phyloP scores from a whole-genome alignment of 2,329 filamentous ascomycete genomes.

The Saccharata proteae region DNA sequence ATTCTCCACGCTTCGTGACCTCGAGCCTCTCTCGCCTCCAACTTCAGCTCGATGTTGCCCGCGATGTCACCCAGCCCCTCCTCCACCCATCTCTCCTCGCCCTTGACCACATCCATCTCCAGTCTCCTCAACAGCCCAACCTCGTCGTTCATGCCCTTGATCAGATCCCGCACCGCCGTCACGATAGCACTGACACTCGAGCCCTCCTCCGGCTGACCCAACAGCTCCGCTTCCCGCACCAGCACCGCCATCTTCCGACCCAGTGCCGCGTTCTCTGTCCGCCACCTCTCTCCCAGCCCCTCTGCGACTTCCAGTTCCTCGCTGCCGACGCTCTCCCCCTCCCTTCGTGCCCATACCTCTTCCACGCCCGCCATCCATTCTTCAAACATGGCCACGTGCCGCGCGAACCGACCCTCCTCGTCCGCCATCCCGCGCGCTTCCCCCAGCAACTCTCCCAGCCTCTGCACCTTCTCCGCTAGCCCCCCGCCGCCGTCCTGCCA shows the following conservation, averaged over 20 bases:
- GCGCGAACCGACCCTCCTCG: constrained; percentile 19
- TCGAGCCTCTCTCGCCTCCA: no score
- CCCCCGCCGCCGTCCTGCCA: constrained; percentile 19
- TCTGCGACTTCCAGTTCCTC: constrained; percentile 11
- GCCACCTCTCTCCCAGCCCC: constrained; percentile 22
- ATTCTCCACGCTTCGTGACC: no score
- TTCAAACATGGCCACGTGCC: constrained; percentile 19
- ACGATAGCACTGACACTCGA: constrained; percentile 23
- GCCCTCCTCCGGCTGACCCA: constrained; percentile 16
- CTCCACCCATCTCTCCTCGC: constrained; percentile 25
- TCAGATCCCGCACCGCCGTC: constrained; percentile 16
- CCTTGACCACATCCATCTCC: constrained; percentile 18
- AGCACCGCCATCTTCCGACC: constrained; percentile 22
- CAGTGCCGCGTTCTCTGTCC: constrained; percentile 20
- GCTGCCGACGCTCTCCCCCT: constrained; percentile 3
- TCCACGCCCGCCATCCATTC: constrained; percentile 21
- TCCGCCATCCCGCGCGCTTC: constrained; percentile 23
- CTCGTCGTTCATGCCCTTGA: constrained; percentile 21
- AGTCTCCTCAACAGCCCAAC: constrained; percentile 21
- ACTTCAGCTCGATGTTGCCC: neutral
- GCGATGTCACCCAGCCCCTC: constrained; percentile 1
- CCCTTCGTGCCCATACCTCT: constrained; percentile 15
- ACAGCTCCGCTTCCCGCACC: constrained; percentile 18
- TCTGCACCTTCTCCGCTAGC: constrained; percentile 23
- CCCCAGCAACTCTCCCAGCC: constrained; percentile 22